phyloP scores from a whole-genome alignment of 1,139 yeast species.

The Taphrina populina region DNA sequence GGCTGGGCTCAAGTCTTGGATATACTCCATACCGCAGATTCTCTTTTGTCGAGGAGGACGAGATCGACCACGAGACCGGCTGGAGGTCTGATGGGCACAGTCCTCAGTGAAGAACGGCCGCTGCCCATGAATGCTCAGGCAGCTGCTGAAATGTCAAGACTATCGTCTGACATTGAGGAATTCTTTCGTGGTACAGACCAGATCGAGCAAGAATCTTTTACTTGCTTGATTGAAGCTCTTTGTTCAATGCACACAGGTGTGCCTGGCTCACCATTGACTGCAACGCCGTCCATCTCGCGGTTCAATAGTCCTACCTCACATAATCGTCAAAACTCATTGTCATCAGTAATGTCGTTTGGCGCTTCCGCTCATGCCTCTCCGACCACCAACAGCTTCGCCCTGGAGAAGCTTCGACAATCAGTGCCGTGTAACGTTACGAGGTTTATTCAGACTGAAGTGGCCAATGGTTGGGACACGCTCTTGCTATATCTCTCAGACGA shows the following conservation, averaged over 20 bases:
- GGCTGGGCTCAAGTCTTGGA: constrained; percentile 19
- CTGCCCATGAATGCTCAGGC: not conserved
- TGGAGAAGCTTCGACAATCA: constrained; percentile 1
- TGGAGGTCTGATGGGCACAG: constrained; percentile 1
- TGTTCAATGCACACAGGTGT: constrained; percentile 2
- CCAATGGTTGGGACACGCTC: constrained; percentile 9
- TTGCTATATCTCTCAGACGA: constrained; percentile 5
- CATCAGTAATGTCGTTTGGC: not conserved
- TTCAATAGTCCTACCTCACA: constrained; percentile 1
- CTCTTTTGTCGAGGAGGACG: not conserved
- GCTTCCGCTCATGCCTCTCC: not conserved
- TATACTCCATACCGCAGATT: constrained; percentile 19
- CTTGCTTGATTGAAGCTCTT: constrained; percentile 14
- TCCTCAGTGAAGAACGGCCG: not conserved
- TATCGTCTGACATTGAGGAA: constrained; percentile 1
- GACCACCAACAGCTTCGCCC: not conserved
- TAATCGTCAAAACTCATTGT: not conserved
- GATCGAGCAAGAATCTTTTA: constrained; percentile 8
- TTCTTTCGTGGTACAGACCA: not conserved
- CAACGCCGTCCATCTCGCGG: not conserved
- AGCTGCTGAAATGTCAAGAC: constrained; percentile 2
- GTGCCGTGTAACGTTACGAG: not conserved
- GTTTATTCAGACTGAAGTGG: not conserved
- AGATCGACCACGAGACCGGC: not conserved
- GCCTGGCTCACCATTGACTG: constrained; percentile 13